Evolutionary conservation across 495 filamentous ascomycete genomes (phyloP).

Genomic region (Pseudoneurospora amorphoporcata): DNA sequence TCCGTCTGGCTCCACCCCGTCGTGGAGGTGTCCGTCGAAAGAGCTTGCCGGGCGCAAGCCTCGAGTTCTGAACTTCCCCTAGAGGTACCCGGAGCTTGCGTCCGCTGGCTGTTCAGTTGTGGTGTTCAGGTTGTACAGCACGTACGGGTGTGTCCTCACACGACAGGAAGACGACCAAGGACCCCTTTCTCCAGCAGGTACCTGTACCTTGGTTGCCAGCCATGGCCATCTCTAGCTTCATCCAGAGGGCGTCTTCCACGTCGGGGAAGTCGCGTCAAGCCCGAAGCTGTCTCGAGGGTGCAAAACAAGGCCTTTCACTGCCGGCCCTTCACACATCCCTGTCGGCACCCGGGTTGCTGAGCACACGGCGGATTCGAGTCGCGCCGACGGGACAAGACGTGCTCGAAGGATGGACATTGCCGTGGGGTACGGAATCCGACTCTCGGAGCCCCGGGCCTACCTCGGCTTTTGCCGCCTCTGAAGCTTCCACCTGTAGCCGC

Average conservation of each 20-base stretch:
- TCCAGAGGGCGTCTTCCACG: not conserved
- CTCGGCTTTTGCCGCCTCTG: not conserved
- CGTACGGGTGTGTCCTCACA: not conserved
- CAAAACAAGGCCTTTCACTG: not conserved
- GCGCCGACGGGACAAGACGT: not conserved
- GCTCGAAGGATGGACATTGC: not conserved
- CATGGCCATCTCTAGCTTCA: not conserved
- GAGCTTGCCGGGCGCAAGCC: not conserved
- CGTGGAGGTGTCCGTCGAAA: not conserved
- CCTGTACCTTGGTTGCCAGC: not conserved
- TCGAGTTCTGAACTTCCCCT: not conserved
- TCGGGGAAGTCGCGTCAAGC: not conserved
- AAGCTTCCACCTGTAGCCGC: not conserved
- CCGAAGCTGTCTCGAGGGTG: not conserved
- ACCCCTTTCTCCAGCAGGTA: not conserved
- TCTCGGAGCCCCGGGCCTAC: not conserved
- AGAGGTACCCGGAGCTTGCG: not conserved
- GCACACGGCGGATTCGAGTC: not conserved
- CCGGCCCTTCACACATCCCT: not conserved
- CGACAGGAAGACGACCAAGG: not conserved
- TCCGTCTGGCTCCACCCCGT: not conserved
- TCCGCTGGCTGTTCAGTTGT: not conserved
- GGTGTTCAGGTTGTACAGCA: not conserved
- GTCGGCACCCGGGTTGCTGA: not conserved
- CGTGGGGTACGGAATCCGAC: not conserved